Evolutionary conservation across 306 rosid species (phyloP).

Genomic region (Ormosia semicastrata): DNA sequence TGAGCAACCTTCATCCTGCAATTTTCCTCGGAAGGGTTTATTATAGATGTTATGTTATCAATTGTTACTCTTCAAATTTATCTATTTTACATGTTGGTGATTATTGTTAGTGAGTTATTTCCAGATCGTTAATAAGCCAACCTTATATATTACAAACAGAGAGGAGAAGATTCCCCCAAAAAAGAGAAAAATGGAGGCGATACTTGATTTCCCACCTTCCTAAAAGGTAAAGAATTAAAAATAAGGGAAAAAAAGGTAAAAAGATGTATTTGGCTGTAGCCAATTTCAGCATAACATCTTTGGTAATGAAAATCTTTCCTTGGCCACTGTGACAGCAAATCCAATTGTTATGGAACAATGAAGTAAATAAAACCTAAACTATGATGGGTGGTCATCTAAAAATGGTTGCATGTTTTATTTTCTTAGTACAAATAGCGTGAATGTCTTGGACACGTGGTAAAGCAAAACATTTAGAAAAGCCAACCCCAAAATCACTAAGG

Average conservation of each 20-base stretch:
- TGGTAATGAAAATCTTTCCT: neutral
- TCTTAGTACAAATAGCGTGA: neutral
- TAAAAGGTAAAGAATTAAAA: neutral
- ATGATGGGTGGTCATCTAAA: neutral
- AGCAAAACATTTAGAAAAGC: constrained; percentile 18
- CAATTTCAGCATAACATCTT: neutral
- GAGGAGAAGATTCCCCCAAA: neutral
- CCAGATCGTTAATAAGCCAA: neutral
- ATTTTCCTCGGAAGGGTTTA: neutral
- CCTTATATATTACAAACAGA: neutral
- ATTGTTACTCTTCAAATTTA: neutral
- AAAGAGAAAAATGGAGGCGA: neutral
- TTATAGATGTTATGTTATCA: neutral
- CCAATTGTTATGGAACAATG: neutral
- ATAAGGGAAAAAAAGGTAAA: neutral
- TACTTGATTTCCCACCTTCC: no score
- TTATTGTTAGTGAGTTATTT: neutral
- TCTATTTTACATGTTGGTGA: neutral
- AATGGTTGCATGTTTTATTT: neutral
- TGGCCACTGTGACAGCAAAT: constrained; percentile 5
- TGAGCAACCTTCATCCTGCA: neutral
- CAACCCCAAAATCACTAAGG: constrained; percentile 31
- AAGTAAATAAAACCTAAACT: neutral
- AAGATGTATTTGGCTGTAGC: neutral
- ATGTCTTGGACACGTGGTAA: constrained; percentile 22